These are phyloP conservation scores for Salvia miltiorrhiza DNA, from an alignment of 257 asterid species.

Conservation along the genomic window DNA sequence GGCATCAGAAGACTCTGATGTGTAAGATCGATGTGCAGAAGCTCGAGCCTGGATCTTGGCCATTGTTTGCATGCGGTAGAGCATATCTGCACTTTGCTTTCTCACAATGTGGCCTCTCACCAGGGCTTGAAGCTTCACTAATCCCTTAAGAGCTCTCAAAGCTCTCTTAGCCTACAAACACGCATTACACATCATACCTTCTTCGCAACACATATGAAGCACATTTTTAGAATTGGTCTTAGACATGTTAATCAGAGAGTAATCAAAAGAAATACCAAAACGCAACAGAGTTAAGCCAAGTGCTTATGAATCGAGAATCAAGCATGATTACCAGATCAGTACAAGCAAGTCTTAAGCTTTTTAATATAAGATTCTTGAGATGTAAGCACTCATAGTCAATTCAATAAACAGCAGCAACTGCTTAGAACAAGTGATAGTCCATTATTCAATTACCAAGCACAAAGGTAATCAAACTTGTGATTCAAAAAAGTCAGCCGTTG, in stretches of 20 bases:
- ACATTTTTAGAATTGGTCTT: background rate
- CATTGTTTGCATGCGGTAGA: conserved; percentile 90
- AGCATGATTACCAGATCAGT: background rate
- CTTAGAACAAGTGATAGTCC: conserved; percentile 9
- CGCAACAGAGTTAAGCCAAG: too few relatives aligned
- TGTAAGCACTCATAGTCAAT: background rate
- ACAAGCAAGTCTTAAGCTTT: background rate
- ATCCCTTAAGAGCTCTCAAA: conserved; percentile 79
- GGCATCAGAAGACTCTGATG: conserved; percentile 33
- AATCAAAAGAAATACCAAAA: background rate
- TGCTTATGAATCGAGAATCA: background rate
- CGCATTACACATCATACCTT: background rate
- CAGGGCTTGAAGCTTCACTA: conserved; percentile 93
- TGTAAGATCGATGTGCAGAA: conserved; percentile 51
- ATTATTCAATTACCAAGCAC: background rate
- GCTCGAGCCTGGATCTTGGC: conserved; percentile 97
- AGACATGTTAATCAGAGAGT: background rate
- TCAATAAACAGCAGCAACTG: conserved; percentile 10
- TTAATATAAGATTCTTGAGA: background rate
- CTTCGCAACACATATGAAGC: too few relatives aligned
- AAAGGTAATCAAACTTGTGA: background rate
- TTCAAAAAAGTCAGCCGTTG: background rate
- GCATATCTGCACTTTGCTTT: conserved; percentile 88
- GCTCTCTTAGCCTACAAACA: conserved; percentile 83
- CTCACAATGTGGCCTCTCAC: conserved; percentile 90